These are phyloP conservation scores for Ogataea salicorniae DNA, from an alignment of 805 yeast species.

Conservation along the genomic window DNA sequence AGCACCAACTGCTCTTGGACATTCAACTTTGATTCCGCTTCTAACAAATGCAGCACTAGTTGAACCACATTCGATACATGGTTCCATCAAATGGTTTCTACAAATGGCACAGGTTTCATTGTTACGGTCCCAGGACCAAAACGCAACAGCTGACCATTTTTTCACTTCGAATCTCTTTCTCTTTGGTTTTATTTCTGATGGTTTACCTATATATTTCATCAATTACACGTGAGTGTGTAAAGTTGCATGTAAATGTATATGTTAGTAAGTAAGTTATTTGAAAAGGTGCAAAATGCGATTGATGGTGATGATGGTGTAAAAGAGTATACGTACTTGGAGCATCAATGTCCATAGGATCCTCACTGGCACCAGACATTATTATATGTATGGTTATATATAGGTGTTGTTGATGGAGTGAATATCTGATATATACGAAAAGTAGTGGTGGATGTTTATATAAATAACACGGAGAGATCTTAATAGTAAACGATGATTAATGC, in stretches of 20 bases:
- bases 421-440: too few relatives aligned
- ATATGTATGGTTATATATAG: background rate
- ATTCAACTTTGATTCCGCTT: slow-evolving; percentile 26
- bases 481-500: too few relatives aligned
- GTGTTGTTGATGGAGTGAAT: background rate
- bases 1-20: slow-evolving; percentile 95
- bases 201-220: slow-evolving; percentile 1
- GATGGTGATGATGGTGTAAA: too few relatives aligned
- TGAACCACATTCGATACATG: slow-evolving; percentile 87
- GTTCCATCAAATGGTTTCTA: slow-evolving; percentile 96
- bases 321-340: slow-evolving; percentile 15
- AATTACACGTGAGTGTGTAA: background rate
- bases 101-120: slow-evolving; percentile 95
- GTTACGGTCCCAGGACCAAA: slow-evolving; percentile 92
- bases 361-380: slow-evolving; percentile 10
- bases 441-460: too few relatives aligned
- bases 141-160: slow-evolving; percentile 99
- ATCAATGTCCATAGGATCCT: slow-evolving; percentile 24
- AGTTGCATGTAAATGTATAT: background rate
- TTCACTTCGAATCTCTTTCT: slow-evolving; percentile 86
- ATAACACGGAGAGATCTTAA: too few relatives aligned
- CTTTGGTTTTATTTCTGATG: slow-evolving; percentile 26
- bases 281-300: background rate
- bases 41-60: slow-evolving; percentile 48
- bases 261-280: slow-evolving; percentile 4